Base-by-base conservation (phyloP, 202 grass and related monocot genomes). In the Bolboschoenoplectus hybrid region DNA sequence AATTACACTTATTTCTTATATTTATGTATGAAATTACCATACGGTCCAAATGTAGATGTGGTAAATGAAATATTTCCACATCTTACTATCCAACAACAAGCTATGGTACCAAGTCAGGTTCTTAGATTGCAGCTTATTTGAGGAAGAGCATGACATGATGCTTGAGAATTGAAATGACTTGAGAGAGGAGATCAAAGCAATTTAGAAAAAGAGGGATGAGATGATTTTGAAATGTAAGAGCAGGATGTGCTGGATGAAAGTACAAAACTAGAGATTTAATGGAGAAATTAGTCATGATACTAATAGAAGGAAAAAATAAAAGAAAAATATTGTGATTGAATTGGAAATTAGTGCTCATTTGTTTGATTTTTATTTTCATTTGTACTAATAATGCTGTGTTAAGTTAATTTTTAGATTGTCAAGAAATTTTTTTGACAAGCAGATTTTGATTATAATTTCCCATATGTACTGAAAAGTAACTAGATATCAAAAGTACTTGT, bases 101-200 rank as follows among this genome's bases (percentile, higher is more conserved):
- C 58, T 20, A 61, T 61, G 57, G 20, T 64, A 20, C 62, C 2
- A 46, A 72, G 40, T 72, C 17, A 72, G 43, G 43, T 72, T 20
- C 7, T 9, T 69, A 43, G 6, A 69, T 69, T 45, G 40, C 6
- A 70, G 14, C 41, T 70, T 44, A 45, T n/a, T 41, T 70, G 40
- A 17, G n/a, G 39, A 70, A 72, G 17, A 20, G 14, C 17, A 72
- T 19, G 68, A 45, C 43, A 46, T 72, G 68, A 72, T 8, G 68
- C 43, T 70, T 70, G 67, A 70, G 39, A 70, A 70, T 3, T 46
- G 68, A 72, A 72, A 72, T 19, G 40, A 72, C 68, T 46, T 72
- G 16, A 46, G 40, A 45, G 40, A 44, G 14, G 16, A 43, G 7
- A 70, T 70, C 39, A 44, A 61, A 2, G 4, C 11, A 6, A 6